Conservation (phyloP, 2,329 filamentous ascomycete genomes). For the Trichoderma sp. region DNA sequence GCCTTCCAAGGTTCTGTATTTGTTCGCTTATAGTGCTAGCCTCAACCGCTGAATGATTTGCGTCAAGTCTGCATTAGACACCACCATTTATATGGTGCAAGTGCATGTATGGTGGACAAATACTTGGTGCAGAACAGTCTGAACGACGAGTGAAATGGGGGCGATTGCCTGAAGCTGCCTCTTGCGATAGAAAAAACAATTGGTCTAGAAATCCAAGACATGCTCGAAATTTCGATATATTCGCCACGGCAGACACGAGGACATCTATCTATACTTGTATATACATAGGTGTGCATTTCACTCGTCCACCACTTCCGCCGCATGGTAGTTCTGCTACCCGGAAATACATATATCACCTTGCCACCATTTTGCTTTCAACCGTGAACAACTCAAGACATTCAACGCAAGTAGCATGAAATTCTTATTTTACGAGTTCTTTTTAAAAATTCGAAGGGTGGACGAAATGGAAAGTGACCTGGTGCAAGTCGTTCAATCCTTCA, state of each 20-base stretch:
- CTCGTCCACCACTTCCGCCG: not conserved
- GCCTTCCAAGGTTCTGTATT: not conserved
- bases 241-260: not conserved
- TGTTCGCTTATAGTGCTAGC: not conserved
- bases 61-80: not conserved
- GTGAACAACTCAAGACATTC: not conserved
- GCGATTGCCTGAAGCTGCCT: too few species aligned
- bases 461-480: not conserved
- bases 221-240: too few species aligned
- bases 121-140: too few species aligned
- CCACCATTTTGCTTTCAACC: not conserved
- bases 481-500: not conserved
- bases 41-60: not conserved
- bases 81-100: too few species aligned
- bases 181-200: too few species aligned
- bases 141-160: too few species aligned
- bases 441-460: fast-evolving
- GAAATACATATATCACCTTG: not conserved
- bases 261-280: not conserved
- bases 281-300: not conserved
- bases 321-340: not conserved
- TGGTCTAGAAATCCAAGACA: too few species aligned
- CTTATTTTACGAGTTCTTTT: not conserved
- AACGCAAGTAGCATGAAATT: not conserved
- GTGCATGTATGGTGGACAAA: too few species aligned